phyloP scores from a whole-genome alignment of 352 stramenopile species.

The Phytopythium ostracodes region DNA sequence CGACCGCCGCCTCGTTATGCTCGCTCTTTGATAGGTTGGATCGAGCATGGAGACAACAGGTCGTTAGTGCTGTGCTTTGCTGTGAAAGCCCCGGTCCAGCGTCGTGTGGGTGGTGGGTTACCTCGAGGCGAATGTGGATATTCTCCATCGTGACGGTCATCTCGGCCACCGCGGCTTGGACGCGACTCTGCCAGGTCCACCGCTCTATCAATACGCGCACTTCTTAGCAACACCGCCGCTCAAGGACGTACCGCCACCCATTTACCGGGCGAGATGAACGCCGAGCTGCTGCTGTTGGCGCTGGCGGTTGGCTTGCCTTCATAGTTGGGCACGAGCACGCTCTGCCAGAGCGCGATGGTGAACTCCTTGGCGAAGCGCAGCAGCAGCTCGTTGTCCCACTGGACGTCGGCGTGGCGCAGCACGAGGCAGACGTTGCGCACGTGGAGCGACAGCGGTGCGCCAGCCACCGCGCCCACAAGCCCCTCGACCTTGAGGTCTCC shows the following conservation, averaged over 20 bases:
- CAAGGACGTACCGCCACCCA: conserved; percentile 45
- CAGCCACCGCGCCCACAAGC: conserved; percentile 48
- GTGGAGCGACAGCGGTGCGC: conserved; percentile 45
- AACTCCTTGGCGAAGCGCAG: conserved; percentile 70
- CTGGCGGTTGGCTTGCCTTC: conserved; percentile 18
- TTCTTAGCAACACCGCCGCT: background rate
- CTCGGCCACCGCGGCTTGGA: conserved; percentile 42
- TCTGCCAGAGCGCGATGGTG: conserved; percentile 51
- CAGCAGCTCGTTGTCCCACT: conserved; percentile 67
- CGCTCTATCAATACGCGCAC: background rate
- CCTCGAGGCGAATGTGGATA: conserved; percentile 68
- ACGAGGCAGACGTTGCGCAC: conserved; percentile 64
- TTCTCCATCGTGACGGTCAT: conserved; percentile 61
- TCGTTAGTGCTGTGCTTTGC: background rate
- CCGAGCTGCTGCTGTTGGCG: conserved; percentile 22
- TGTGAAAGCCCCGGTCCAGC: background rate
- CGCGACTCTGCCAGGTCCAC: conserved; percentile 24
- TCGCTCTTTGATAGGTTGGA: conserved; percentile 28
- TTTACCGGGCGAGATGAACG: conserved; percentile 47
- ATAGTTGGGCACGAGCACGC: conserved; percentile 23
- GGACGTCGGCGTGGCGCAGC: conserved; percentile 42
- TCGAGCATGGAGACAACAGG: background rate
- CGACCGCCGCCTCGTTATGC: conserved; percentile 31
- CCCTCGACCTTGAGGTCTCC: conserved; percentile 65
- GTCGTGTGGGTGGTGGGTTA: conserved; percentile 11